A percentile compares a stretch with the other conserved stretches of the same genome.
Conservation (phyloP, 2,329 filamentous ascomycete species). For the Cladophialophora psammophila region DNA sequence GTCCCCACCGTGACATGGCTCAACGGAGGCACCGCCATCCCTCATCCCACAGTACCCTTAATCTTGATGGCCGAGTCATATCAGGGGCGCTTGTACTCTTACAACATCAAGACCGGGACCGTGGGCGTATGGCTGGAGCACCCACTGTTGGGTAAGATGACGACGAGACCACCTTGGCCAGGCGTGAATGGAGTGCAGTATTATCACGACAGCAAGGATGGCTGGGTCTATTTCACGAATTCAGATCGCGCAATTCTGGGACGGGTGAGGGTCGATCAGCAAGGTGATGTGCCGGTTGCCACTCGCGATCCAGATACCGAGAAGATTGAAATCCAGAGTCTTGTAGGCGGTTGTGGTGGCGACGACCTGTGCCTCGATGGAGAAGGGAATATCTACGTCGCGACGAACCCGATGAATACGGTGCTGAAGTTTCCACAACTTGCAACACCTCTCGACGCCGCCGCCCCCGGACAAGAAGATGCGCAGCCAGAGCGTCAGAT, state of each 20-base stretch:
- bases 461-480: not conserved
- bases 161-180: slow-evolving; percentile 12
- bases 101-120: slow-evolving; percentile 2
- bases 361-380: slow-evolving; percentile 19
- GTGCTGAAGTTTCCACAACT: slow-evolving; percentile 16
- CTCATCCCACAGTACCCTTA: not conserved
- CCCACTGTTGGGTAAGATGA: slow-evolving; percentile 11
- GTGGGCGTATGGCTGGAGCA: slow-evolving; percentile 20
- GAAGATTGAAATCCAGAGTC: not conserved
- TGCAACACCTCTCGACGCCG: not conserved
- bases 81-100: slow-evolving; percentile 11
- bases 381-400: slow-evolving; percentile 14
- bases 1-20: slow-evolving; percentile 16
- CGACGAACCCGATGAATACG: slow-evolving; percentile 20
- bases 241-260: slow-evolving; percentile 17
- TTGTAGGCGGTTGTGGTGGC: slow-evolving; percentile 11
- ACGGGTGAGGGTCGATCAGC: not conserved
- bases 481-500: slow-evolving; percentile 1
- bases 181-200: slow-evolving; percentile 8
- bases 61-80: slow-evolving; percentile 25
- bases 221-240: slow-evolving; percentile 17
- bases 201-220: not conserved
- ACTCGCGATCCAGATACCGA: not conserved
- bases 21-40: slow-evolving; percentile 18
- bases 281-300: not conserved